Percentiles rank a stretch among this genome's conserved stretches.
phyloP scores from a whole-genome alignment of 2,329 filamentous ascomycete species.

The Sporothrix pseudoabietina region DNA sequence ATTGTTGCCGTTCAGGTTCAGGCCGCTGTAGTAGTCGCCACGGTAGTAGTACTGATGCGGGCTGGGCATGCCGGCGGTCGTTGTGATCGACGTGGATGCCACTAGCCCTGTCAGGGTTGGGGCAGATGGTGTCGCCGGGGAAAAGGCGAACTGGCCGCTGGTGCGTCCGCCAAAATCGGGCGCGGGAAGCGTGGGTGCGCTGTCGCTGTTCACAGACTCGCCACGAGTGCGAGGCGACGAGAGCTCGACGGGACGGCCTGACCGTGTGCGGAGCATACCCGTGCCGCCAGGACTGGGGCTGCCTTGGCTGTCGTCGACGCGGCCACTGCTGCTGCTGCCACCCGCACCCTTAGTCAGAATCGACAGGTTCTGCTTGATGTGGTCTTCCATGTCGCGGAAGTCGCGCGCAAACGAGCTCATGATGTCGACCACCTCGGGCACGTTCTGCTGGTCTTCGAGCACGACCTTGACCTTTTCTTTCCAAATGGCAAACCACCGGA shows the following conservation, averaged over 20 bases:
- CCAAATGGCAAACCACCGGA: constrained; percentile 80
- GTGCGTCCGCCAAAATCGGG: constrained; percentile 67
- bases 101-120: neutral
- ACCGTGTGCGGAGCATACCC: constrained; percentile 50
- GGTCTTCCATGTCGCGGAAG: constrained; percentile 73
- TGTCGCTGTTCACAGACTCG: constrained; percentile 64
- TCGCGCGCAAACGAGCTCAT: constrained; percentile 76
- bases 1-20: constrained; percentile 41
- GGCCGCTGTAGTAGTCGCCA: constrained; percentile 52
- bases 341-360: constrained; percentile 75
- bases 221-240: constrained; percentile 58
- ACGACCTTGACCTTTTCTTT: constrained; percentile 78
- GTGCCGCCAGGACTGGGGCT: constrained; percentile 24
- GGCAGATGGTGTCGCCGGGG: constrained; percentile 46
- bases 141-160: constrained; percentile 67
- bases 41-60: constrained; percentile 60
- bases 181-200: constrained; percentile 63
- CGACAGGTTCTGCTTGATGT: constrained; percentile 65
- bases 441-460: constrained; percentile 63
- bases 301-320: constrained; percentile 32
- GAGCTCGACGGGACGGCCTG: constrained; percentile 50
- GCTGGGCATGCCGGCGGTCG: constrained; percentile 42
- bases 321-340: constrained; percentile 48
- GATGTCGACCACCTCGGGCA: constrained; percentile 71
- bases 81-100: constrained; percentile 18